Evolutionary conservation across 176 grass and related monocot genomes (phyloP).

Genomic region (Paspalum notatum): DNA sequence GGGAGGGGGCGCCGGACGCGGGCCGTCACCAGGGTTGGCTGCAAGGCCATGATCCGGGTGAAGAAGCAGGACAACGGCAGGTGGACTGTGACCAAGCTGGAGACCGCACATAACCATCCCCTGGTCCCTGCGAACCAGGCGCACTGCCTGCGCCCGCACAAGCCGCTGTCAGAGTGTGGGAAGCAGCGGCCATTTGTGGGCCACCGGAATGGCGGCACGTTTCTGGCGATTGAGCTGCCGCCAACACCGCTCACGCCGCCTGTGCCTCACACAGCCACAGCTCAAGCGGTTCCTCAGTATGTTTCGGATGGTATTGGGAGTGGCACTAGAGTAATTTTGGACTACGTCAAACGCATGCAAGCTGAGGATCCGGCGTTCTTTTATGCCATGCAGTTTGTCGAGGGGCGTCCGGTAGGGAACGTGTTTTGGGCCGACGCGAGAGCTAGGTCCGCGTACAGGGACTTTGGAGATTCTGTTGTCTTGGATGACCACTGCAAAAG

Average conservation of each 20-base stretch:
- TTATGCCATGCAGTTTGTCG: constrained; percentile 58
- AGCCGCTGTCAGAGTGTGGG: constrained; percentile 62
- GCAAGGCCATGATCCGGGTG: constrained; percentile 84
- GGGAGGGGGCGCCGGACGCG: constrained; percentile 52
- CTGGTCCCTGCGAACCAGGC: constrained; percentile 50
- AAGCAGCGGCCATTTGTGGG: constrained; percentile 41
- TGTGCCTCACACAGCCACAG: not conserved
- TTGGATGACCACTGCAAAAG: constrained; percentile 57
- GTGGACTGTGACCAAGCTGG: constrained; percentile 74
- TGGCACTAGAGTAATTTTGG: constrained; percentile 48
- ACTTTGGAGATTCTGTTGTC: constrained; percentile 50
- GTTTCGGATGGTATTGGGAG: constrained; percentile 41
- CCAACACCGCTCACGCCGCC: not conserved
- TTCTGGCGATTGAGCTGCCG: constrained; percentile 43
- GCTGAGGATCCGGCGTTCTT: constrained; percentile 64
- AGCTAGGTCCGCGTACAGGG: constrained; percentile 47
- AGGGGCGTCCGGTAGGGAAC: constrained; percentile 54
- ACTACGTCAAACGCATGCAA: constrained; percentile 67
- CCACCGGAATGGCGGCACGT: constrained; percentile 27
- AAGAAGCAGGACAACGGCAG: constrained; percentile 63
- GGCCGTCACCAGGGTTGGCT: constrained; percentile 74
- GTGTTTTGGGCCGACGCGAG: constrained; percentile 60
- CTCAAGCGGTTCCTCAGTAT: constrained; percentile 21
- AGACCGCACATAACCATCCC: constrained; percentile 65
- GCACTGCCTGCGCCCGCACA: constrained; percentile 54